phyloP scores from a whole-genome alignment of 257 asterid species.

The Scutellaria galericulata region DNA sequence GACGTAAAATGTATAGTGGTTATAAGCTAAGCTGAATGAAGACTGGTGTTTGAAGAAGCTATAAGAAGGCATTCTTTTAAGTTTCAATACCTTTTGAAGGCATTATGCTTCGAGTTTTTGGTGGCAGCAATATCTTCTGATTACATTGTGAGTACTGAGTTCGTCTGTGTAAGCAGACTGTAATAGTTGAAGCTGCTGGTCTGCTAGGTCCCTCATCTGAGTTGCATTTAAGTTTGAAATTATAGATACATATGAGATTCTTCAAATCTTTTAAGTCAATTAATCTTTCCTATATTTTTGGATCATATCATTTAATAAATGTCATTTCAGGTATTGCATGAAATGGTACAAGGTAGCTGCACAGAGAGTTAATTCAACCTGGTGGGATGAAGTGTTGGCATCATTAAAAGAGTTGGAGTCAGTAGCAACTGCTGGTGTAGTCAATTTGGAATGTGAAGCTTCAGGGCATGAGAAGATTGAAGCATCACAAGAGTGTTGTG shows the following conservation, averaged over 20 bases:
- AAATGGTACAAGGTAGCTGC: constrained; percentile 92
- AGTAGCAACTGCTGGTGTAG: constrained; percentile 57
- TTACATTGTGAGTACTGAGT: constrained; percentile 1
- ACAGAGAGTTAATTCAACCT: constrained; percentile 63
- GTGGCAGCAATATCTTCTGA: neutral
- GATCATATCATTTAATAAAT: neutral
- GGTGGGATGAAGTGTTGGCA: constrained; percentile 89
- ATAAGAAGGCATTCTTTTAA: too few species aligned
- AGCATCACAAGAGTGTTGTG: constrained; percentile 17
- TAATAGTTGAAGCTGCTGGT: constrained; percentile 10
- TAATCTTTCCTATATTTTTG: neutral
- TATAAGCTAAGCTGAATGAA: too few species aligned
- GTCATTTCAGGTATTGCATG: constrained; percentile 74
- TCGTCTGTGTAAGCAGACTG: neutral
- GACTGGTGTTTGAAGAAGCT: too few species aligned
- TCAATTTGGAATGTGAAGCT: constrained; percentile 46
- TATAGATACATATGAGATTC: constrained; percentile 17
- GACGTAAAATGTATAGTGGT: too few species aligned
- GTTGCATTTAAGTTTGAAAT: neutral
- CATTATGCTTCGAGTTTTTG: neutral
- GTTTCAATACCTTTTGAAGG: too few species aligned
- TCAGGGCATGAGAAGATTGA: constrained; percentile 38
- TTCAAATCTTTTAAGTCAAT: neutral
- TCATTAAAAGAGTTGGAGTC: constrained; percentile 86
- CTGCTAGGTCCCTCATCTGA: neutral